These are phyloP conservation scores for Heterobasidion parviporum DNA, from an alignment of 1,284 basidiomycete genomes.

Conservation along the genomic window DNA sequence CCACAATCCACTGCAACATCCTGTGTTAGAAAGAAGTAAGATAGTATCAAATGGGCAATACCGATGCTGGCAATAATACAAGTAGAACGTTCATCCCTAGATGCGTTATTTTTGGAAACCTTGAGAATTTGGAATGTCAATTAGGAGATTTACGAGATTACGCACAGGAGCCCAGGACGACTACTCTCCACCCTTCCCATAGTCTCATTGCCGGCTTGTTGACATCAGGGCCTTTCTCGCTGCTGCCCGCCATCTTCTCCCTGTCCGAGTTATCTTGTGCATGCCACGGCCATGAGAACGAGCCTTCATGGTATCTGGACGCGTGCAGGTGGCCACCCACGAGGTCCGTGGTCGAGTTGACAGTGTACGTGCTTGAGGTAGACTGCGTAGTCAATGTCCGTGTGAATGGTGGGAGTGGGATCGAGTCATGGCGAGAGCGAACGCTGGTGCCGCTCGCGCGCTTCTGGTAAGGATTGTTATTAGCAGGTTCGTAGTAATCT, in stretches of 20 bases:
- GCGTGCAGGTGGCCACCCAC: not conserved
- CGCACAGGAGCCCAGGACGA: conserved; percentile 53
- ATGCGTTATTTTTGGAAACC: not conserved
- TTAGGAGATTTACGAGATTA: not conserved
- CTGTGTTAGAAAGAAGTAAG: not conserved
- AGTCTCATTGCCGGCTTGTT: conserved; percentile 9
- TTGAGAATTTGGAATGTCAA: not conserved
- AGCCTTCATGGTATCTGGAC: not conserved
- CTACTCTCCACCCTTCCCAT: conserved; percentile 44
- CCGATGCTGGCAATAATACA: conserved; percentile 50
- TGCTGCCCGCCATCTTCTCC: conserved; percentile 7
- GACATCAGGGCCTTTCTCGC: not conserved
- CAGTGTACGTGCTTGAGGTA: not conserved
- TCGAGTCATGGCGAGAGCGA: not conserved
- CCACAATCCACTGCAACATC: conserved; percentile 50
- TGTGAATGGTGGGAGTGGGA: conserved; percentile 1
- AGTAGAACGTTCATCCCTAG: conserved; percentile 65
- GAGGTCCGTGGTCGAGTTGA: conserved; percentile 1
- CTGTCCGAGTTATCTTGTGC: not conserved
- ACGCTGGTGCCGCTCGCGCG: not conserved
- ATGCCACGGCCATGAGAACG: not conserved
- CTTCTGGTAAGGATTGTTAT: not conserved
- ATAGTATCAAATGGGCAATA: conserved; percentile 21
- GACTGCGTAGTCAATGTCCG: not conserved
- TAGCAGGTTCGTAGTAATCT: conserved; percentile 2